Evolutionary conservation across 805 yeast species (phyloP), one percentile per base, ranked within the genome.

Genomic region (Wickerhamomyces mucosus): DNA sequence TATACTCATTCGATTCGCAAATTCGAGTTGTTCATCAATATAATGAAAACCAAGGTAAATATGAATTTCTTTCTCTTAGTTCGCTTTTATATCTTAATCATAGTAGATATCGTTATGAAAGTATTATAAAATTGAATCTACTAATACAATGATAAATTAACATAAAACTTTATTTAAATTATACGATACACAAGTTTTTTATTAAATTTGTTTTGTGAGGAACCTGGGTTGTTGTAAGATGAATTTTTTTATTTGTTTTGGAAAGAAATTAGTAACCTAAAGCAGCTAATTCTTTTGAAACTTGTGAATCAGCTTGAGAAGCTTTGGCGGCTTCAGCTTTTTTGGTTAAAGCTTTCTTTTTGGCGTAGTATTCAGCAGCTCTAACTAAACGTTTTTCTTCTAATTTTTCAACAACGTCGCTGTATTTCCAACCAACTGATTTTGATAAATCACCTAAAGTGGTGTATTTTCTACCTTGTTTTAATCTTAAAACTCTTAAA

Each of bases 391-490:
- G 83, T 88, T 94, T 89, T 71, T 86, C 96, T 78, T 92, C 98
- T 65, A 92, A 83, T 65, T 88, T 78, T 62, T 85, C 84, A 57
- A 92, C 98, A 63, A 92, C 79, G 48, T 92, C 86, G 73, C 88
- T 94, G 94, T 92, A 92, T 73, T 88, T 92, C 98, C 98, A 92
- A 67, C 98, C 98, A 55, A 92, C 96, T 59, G 95, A 78, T 57
- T 92, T 68, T 52, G 95, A 80, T 66, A 92, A 78, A 67, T 92
- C 86, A 66, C 95, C 95, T 57, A 92, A 84, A 50, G 96, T 85
- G 71, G 96, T 84, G 95, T 80, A 92, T 75, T 92, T 92, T 82
- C 98, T 86, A 68, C 98, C 98, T 67, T 86, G 97, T 75, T 86
- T 88, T 70, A 92, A 82, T 79, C 98, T 86, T 67, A 92, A 76